These are phyloP conservation scores for Candida cerambycidarum DNA, from an alignment of 805 yeast genomes.

Conservation along the genomic window DNA sequence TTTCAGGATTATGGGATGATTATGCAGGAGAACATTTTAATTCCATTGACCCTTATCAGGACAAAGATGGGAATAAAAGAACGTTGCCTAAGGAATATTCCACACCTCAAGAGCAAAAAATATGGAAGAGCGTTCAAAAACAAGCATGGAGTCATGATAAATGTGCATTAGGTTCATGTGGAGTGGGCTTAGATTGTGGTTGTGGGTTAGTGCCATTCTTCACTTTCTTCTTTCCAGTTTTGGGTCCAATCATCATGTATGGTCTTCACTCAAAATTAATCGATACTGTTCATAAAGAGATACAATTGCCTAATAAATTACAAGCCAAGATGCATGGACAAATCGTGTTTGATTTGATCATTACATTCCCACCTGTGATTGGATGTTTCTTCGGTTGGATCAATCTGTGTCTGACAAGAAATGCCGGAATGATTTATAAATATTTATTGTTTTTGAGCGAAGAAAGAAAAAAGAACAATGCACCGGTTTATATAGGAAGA, in stretches of 20 bases:
- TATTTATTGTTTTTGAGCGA: constrained; percentile 21
- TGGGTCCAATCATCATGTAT: constrained; percentile 87
- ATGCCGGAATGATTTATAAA: constrained; percentile 74
- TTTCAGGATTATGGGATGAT: constrained; percentile 61
- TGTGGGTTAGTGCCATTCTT: constrained; percentile 76
- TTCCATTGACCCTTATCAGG: constrained; percentile 65
- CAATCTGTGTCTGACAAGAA: constrained; percentile 83
- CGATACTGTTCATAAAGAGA: constrained; percentile 54
- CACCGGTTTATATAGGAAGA: constrained; percentile 22
- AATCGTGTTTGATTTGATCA: constrained; percentile 68
- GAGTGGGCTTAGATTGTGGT: constrained; percentile 65
- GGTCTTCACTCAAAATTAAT: constrained; percentile 71
- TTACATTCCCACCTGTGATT: constrained; percentile 75
- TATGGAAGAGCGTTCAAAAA: constrained; percentile 71
- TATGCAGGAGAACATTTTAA: constrained; percentile 65
- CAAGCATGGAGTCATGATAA: constrained; percentile 88
- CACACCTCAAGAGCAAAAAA: constrained; percentile 54
- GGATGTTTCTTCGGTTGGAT: constrained; percentile 81
- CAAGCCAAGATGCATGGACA: constrained; percentile 74
- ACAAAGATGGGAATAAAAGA: constrained; percentile 58
- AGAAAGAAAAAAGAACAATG: constrained; percentile 19
- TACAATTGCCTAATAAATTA: constrained; percentile 56
- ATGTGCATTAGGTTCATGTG: constrained; percentile 76
- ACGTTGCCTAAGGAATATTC: constrained; percentile 56
- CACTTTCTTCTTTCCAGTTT: constrained; percentile 63